Percentiles rank a stretch among this genome's conserved stretches.
These are phyloP conservation scores for Penicillium sp. DNA, from an alignment of 2,329 filamentous ascomycete species.

Conservation along the genomic window DNA sequence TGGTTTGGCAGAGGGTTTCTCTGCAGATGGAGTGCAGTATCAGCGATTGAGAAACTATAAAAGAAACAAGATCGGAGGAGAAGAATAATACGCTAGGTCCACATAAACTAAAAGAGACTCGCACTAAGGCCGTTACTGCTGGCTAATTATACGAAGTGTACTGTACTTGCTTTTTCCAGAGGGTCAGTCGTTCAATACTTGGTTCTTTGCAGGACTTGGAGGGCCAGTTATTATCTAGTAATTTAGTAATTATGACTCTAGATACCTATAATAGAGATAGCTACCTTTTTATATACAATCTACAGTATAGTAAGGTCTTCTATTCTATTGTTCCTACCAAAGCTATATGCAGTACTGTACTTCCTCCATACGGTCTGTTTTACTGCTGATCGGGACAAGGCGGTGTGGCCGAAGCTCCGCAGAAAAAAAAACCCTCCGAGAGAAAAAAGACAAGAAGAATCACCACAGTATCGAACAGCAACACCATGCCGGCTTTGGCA, in stretches of 20 bases:
- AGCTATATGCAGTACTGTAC: not conserved
- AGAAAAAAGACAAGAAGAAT: constrained; percentile 5
- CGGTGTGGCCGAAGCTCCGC: constrained; percentile 11
- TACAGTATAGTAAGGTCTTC: not conserved
- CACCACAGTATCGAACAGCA: not conserved
- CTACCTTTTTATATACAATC: not conserved
- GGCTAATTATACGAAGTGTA: constrained; percentile 1
- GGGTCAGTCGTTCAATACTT: not conserved
- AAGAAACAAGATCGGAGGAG: not conserved
- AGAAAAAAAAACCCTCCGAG: constrained; percentile 17
- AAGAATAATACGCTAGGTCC: not conserved
- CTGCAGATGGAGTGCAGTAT: not conserved
- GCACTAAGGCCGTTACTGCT: not conserved
- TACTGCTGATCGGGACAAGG: constrained; percentile 7
- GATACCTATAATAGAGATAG: not conserved
- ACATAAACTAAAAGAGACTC: not conserved
- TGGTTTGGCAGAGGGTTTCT: not conserved
- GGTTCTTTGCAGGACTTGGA: not conserved
- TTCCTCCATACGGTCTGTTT: not conserved
- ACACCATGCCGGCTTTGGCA: constrained; percentile 54
- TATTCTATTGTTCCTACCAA: too few relatives aligned
- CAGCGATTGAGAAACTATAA: not conserved
- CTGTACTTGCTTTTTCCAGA: constrained; percentile 1
- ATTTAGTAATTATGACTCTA: not conserved
- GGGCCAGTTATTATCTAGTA: not conserved